Base-by-base conservation (phyloP, 2,329 filamentous ascomycete genomes). In the Sclerotinia minor region DNA sequence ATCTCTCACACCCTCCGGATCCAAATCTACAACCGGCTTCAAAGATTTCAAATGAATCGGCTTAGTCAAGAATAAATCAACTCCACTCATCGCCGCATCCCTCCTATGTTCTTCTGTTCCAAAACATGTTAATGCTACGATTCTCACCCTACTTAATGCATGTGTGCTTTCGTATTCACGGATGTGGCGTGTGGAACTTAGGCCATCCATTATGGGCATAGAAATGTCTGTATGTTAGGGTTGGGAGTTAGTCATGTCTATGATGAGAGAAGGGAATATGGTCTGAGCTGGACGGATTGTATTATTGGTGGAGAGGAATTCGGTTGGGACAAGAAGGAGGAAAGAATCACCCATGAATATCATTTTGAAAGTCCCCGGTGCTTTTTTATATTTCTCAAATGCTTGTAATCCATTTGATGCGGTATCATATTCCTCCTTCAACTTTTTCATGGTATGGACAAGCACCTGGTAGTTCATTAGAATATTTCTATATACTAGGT, bases 131-230 rank as follows among this genome's bases (percentile, higher is more conserved):
- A 85, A 72, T 0, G 83, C 84, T 47, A 85, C 81, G 49, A 85
- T 81, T 0, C 78, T 81, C 0, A 80, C 79, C 0, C 78, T 78
- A 1, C 75, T 70, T 2, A 82, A 70, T 1, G 72, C 75, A 4
- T 79, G 74, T 3, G 81, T 77, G 1, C 75, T 75, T 71, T 85
- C 83, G 26, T 81, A 77, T 3, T 79, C 77, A 5, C 84, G 79
- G 21, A 85, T 85, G 49, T 76, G 76, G 5, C 79, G 78, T 17
- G 82, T 84, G 0, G 81, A 77, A 53, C 80, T 79, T 5, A 84
- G 72, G 0, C 82, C 82, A 68, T 86, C 80, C 77, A 85, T 83
- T 19, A 84, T 78, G 0, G 84, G 84, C 84, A 86, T 86, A 65
- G 81, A 81, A 8, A 85, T 79, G 69, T 86, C 84, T 79, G 78